These are phyloP conservation scores for Metrosideros polymorpha DNA, from an alignment of 441 rosid genomes.

Conservation along the genomic window DNA sequence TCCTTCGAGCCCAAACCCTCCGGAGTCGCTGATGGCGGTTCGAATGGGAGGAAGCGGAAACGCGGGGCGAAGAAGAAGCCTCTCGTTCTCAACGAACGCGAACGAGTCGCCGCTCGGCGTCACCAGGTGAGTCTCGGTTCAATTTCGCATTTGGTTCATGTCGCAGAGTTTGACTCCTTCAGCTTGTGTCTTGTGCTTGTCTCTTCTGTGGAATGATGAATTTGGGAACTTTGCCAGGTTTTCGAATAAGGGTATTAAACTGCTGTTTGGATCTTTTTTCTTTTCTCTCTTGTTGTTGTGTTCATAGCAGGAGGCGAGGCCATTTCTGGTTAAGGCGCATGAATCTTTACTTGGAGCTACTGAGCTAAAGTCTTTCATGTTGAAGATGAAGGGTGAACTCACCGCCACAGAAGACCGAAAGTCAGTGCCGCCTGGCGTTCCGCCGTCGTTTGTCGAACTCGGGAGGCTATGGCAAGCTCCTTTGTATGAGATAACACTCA, in stretches of 20 bases:
- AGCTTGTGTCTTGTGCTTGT: too few species aligned
- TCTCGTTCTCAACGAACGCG: constrained; percentile 41
- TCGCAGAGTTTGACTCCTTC: too few species aligned
- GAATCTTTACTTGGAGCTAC: constrained; percentile 30
- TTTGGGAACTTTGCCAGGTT: background rate
- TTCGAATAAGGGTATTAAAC: background rate
- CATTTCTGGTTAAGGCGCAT: constrained; percentile 39
- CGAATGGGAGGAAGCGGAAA: constrained; percentile 47
- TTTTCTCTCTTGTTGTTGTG: background rate
- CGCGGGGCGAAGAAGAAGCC: constrained; percentile 35
- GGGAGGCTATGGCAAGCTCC: constrained; percentile 87
- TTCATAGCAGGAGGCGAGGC: constrained; percentile 39
- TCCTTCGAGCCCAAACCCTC: constrained; percentile 33
- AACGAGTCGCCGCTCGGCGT: constrained; percentile 53
- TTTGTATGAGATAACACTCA: constrained; percentile 55
- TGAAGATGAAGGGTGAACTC: constrained; percentile 23
- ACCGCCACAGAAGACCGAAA: constrained; percentile 12
- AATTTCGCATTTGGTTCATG: background rate
- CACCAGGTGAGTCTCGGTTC: constrained; percentile 38
- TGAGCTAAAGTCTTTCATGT: constrained; percentile 34
- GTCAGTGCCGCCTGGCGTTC: background rate
- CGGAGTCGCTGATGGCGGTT: background rate
- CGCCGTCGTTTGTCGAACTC: constrained; percentile 47
- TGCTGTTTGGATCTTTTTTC: background rate
- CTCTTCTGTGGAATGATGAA: background rate